A percentile compares a stretch with the other conserved stretches of the same genome.
Conservation (phyloP, 163 green algal species). For the Coccomyxa subellipsoidea region DNA sequence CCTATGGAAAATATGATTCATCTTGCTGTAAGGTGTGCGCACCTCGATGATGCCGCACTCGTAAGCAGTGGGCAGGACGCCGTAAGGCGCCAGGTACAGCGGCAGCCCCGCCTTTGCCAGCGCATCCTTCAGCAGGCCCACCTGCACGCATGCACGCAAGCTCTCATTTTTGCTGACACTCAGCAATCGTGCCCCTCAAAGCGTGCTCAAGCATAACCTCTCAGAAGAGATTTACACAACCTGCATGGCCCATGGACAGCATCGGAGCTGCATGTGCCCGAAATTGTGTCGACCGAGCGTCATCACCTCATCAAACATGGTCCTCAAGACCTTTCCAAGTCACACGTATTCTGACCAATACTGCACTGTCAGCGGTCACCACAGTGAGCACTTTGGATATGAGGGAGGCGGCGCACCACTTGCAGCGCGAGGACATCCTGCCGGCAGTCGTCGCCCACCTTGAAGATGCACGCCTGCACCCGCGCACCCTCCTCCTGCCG, state of each 20-base stretch:
- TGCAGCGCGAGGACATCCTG: slow-evolving; percentile 94
- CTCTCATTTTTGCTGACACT: neutral
- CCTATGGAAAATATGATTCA: too few relatives aligned
- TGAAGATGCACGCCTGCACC: slow-evolving; percentile 92
- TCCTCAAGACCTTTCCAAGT: too few relatives aligned
- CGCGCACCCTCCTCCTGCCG: neutral
- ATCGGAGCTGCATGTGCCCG: too few relatives aligned
- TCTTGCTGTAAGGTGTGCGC: neutral
- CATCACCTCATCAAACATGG: too few relatives aligned
- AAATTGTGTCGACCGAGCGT: too few relatives aligned
- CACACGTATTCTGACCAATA: too few relatives aligned
- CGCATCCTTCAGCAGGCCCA: slow-evolving; percentile 72
- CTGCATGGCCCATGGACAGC: too few relatives aligned
- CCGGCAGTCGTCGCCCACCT: slow-evolving; percentile 93
- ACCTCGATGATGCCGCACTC: slow-evolving; percentile 94
- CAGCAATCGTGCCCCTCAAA: too few relatives aligned
- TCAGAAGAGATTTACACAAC: too few relatives aligned
- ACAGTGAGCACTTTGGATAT: too few relatives aligned
- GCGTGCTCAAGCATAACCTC: too few relatives aligned
- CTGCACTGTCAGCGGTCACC: too few relatives aligned
- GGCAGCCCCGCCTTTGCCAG: slow-evolving; percentile 71
- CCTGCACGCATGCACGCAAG: slow-evolving; percentile 47
- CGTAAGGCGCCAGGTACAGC: slow-evolving; percentile 92
- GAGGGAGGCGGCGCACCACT: slow-evolving; percentile 25
- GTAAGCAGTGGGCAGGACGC: slow-evolving; percentile 92